Evolutionary conservation across 164 flowering plant species (phyloP), one percentile per base, ranked within the genome.

Genomic region (Stephania yunnanensis): DNA sequence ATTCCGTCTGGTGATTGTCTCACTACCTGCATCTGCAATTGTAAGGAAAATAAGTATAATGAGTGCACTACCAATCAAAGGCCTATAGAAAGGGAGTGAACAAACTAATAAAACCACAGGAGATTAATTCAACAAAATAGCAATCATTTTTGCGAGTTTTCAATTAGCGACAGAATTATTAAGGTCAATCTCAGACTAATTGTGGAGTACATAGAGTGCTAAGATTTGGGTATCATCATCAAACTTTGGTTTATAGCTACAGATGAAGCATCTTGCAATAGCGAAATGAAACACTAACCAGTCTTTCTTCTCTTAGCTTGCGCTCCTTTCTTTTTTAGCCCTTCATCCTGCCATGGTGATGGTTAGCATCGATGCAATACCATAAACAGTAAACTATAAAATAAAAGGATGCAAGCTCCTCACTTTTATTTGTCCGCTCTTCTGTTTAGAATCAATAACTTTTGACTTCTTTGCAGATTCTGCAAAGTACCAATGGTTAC

Each of bases 341-440:
- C 77, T 63, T 68, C 78, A 63, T 48, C 83, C 87, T 87, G 83
- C 78, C 82, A 80, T 71, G 78, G 68, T 5, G 72, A 73, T 30
- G 31, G n/a, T 50, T 12, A 69, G 55, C 46, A 42, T 52, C 74
- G 61, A 70, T 45, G 53, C 10, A 11, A 67, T 2, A 6, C 72
- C 22, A 7, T 36, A 36, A 36, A 36, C 42, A 36, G 42, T 36
- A 36, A 36, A 68, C 12, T 6, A 19, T 12, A 29, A 31, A 67
- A 30, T 8, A 69, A 46, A 11, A 64, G 10, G 45, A 31, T 42
- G 45, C 13, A 69, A 69, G 10, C 46, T 69, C 19, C 78, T 50
- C 11, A 73, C 75, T 50, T 71, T 67, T 45, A 78, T 82, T 81
- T 81, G 79, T 68, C 73, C 71, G 73, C 61, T 68, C 78, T 84